Evolutionary conservation across 495 filamentous ascomycete genomes (phyloP), one percentile per base, ranked within the genome.

Genomic region (Podospora pseudoanserina): DNA sequence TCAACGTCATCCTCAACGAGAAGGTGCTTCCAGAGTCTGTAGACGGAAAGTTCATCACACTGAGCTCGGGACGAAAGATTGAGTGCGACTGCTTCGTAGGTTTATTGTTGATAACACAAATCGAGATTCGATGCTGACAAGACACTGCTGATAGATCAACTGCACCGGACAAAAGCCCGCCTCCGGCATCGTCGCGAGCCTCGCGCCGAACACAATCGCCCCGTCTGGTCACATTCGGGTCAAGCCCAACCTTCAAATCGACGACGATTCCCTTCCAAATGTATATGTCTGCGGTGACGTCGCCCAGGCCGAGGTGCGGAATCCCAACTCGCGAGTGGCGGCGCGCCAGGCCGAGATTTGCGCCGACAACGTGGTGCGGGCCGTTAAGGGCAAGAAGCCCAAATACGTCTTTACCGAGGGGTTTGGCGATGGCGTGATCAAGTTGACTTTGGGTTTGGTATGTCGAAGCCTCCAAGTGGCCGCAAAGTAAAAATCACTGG

Each of bases 1-100:
- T 87, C 1, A 68, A 78, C 1, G 75, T 85, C 7, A 62, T 81
- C 13, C 68, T 85, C 34, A 78, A 74, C 1, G 80, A 85, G 65
- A 73, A 71, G 58, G 68, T 73, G 0, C 62, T 70, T 1, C 18
- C 68, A 4, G 56, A 61, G 9, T 69, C 64, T 39, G 54, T 30
- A 1, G 67, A 69, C 16, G 66, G 68, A 9, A 65, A 65, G 18
- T 70, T 57, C 18, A 66, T 76, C 54, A 67, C 66, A 5, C 68
- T 77, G 18, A 66, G 26, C 19, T 75, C 73, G 2, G 75, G 75
- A 11, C 56, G 65, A 55, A 70, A 63, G 56, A 61, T 77, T 16
- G 63, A 67, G 5, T 77, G 75, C 23, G 75, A 77, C 59, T 74
- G 70, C 59, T 71, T 74, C 27, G 75, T 77, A 65, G n/a, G 75